These are phyloP conservation scores for Lactarius trivialis DNA, from an alignment of 768 basidiomycete species.

Conservation along the genomic window DNA sequence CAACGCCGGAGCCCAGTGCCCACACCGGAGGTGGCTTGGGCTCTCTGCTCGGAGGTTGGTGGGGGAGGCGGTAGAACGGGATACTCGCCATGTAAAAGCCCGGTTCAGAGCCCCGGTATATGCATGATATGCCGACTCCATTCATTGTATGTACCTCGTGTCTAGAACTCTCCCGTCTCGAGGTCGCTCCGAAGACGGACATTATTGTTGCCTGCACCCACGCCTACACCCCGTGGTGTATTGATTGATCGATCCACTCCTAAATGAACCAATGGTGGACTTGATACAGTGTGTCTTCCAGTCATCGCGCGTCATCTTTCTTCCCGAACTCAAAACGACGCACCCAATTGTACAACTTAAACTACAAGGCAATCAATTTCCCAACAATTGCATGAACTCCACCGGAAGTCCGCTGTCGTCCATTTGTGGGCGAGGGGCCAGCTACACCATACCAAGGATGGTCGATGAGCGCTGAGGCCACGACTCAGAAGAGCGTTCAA, in stretches of 20 bases:
- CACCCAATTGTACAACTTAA: too few species aligned
- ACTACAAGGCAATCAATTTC: too few species aligned
- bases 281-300: too few species aligned
- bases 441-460: background rate
- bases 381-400: too few species aligned
- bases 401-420: too few species aligned
- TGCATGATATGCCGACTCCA: background rate
- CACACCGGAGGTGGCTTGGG: constrained; percentile 51
- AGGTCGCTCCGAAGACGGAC: background rate
- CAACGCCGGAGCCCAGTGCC: constrained; percentile 42
- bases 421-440: too few species aligned
- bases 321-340: too few species aligned
- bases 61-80: constrained; percentile 44
- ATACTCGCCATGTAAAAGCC: background rate
- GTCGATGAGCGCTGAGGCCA: too few species aligned
- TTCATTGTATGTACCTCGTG: background rate
- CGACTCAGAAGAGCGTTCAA: background rate
- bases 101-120: background rate
- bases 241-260: background rate
- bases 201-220: background rate
- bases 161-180: background rate
- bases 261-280: background rate
- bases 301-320: too few species aligned
- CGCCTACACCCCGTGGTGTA: background rate
- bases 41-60: constrained; percentile 75